Base-by-base conservation (phyloP, 495 filamentous ascomycete species). In the Aspergillus ostianus region DNA sequence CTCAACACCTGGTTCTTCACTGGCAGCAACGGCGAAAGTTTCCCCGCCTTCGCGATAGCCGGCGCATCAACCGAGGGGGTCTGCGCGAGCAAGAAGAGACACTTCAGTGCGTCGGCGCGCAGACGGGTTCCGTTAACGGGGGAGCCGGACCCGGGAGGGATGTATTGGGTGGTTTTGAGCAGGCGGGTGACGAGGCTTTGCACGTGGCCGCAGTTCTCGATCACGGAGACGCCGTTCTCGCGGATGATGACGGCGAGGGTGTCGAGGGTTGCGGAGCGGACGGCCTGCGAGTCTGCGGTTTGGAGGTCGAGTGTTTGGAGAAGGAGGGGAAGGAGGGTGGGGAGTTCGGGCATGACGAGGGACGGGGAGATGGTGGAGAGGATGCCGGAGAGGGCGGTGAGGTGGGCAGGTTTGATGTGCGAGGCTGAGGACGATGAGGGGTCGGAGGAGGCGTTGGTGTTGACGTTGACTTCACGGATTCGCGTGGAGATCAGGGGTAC, bases 291-390 rank as follows among this genome's bases (percentile, higher is more conserved):
- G 55, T 81, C 72, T 13, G 70, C 60, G 6, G 82, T 75, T 53
- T 77, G 70, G 41, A 90, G 80, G 58, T 90, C 87, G n/a, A 91
- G 77, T 51, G 77, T 82, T 66, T 90, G 88, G 4, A 91, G 80
- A 47, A 91, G 81, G n/a, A 90, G 80, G 0, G 88, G 86, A 6
- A 86, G 74, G 19, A 91, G 74, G 18, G 77, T 77, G 19, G 76
- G 77, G 10, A 91, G 76, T 62, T 86, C 80, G 1, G 84, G 79
- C 62, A 84, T 77, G 20, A 90, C 81, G 47, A 91, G 76, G 18
- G 71, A 61, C 21, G 85, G 82, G 10, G 87, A 79, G 29, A 87
- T 80, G 58, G 82, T 81, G 56, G 79, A 79, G 45, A 91, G 79
- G 44, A 91, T 80, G 3, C 85, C 84, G 0, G 84, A 84, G 15